phyloP scores from a whole-genome alignment of 2,329 filamentous ascomycete genomes.

The Nemania diffusa region DNA sequence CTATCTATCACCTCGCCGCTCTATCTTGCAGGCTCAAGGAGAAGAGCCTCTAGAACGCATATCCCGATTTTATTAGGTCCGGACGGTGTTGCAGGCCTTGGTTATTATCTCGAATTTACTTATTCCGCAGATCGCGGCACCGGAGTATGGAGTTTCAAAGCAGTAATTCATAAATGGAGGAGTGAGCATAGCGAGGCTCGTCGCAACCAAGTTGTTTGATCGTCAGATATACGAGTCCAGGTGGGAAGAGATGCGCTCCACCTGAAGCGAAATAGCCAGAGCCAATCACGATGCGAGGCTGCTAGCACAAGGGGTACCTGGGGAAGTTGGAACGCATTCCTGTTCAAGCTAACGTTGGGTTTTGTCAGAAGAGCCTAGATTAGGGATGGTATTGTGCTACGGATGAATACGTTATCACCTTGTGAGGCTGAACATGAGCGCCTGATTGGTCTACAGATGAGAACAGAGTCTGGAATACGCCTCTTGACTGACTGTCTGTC shows the following conservation, averaged over 20 bases:
- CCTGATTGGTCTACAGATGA: constrained; percentile 13
- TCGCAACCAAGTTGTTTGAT: constrained; percentile 34
- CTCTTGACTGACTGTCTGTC: constrained; percentile 25
- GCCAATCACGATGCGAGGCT: constrained; percentile 19
- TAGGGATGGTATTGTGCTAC: constrained; percentile 20
- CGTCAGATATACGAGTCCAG: constrained; percentile 20
- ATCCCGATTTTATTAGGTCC: constrained; percentile 24
- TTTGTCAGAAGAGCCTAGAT: constrained; percentile 16
- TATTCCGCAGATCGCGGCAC: constrained; percentile 22
- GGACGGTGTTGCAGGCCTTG: constrained; percentile 27
- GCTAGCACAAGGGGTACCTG: background rate
- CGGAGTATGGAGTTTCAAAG: constrained; percentile 36
- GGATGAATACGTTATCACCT: constrained; percentile 27
- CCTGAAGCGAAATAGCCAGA: constrained; percentile 17
- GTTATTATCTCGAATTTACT: constrained; percentile 27
- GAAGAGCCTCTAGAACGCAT: constrained; percentile 25
- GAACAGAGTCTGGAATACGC: constrained; percentile 36
- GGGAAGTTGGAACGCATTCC: constrained; percentile 25
- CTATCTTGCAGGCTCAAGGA: constrained; percentile 33
- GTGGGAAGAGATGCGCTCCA: constrained; percentile 18
- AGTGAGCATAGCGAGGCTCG: constrained; percentile 25
- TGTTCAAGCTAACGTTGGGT: constrained; percentile 16
- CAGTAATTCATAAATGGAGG: constrained; percentile 28
- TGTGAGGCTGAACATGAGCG: constrained; percentile 13
- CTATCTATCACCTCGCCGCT: constrained; percentile 21